Conservation (phyloP, 805 yeast genomes). For the Starmera dryadoides region DNA sequence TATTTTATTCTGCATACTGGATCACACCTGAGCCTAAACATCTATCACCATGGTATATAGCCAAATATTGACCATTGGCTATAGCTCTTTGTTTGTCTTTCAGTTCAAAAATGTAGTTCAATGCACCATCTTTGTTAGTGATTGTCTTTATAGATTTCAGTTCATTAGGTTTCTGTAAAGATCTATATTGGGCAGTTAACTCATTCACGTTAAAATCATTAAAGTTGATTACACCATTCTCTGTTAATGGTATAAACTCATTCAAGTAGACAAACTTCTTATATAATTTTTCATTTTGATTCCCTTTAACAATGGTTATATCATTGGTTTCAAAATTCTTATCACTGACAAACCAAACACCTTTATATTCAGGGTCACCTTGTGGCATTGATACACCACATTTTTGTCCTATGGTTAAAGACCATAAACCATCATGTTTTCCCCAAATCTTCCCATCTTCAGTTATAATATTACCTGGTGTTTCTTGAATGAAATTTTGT, state of each 20-base stretch:
- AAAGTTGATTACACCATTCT: background rate
- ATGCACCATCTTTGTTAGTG: slow-evolving; percentile 4
- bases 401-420: slow-evolving; percentile 90
- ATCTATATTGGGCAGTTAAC: slow-evolving; percentile 58
- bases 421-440: slow-evolving; percentile 81
- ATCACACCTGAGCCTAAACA: slow-evolving; percentile 63
- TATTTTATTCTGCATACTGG: background rate
- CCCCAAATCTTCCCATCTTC: slow-evolving; percentile 76
- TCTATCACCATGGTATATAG: slow-evolving; percentile 56
- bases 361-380: slow-evolving; percentile 65
- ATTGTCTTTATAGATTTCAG: slow-evolving; percentile 22
- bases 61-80: slow-evolving; percentile 86
- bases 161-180: slow-evolving; percentile 55
- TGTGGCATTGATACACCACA: slow-evolving; percentile 83
- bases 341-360: slow-evolving; percentile 82
- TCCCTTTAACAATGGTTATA: slow-evolving; percentile 70
- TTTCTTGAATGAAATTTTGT: slow-evolving; percentile 61
- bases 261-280: slow-evolving; percentile 33
- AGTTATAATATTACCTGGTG: slow-evolving; percentile 77
- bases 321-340: slow-evolving; percentile 62
- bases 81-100: slow-evolving; percentile 54
- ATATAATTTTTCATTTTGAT: slow-evolving; percentile 49
- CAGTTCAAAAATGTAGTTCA: slow-evolving; percentile 30
- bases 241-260: slow-evolving; percentile 24
- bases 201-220: slow-evolving; percentile 5